Conservation (phyloP, 2,329 filamentous ascomycete species). For the Phaeosphaeriaceae sp. region DNA sequence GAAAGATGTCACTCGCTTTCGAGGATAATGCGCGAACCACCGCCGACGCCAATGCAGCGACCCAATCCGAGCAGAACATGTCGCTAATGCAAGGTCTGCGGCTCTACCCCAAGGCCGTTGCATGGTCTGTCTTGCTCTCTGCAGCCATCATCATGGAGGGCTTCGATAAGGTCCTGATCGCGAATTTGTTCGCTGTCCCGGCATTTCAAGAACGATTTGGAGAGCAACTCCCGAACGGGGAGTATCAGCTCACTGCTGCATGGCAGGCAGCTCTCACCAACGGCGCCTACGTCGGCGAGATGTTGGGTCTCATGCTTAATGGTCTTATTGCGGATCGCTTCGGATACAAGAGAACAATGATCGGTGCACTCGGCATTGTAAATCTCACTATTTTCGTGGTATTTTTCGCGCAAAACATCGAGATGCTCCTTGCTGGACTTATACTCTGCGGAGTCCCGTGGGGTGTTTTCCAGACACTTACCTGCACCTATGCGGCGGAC, state of each 20-base stretch:
- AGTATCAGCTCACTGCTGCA: constrained; percentile 51
- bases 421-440: constrained; percentile 67
- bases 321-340: constrained; percentile 54
- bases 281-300: constrained; percentile 54
- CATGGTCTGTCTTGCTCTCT: constrained; percentile 83
- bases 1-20: constrained; percentile 37
- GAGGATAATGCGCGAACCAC: constrained; percentile 36
- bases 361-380: constrained; percentile 39
- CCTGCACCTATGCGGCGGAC: constrained; percentile 59
- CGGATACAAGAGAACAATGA: constrained; percentile 50
- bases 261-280: constrained; percentile 58
- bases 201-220: constrained; percentile 55
- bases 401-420: constrained; percentile 50
- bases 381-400: constrained; percentile 46
- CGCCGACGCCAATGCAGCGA: constrained; percentile 44
- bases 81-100: constrained; percentile 73
- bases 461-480: constrained; percentile 57
- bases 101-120: constrained; percentile 85
- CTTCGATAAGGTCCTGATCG: constrained; percentile 81
- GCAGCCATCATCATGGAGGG: constrained; percentile 92
- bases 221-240: constrained; percentile 43
- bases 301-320: constrained; percentile 54
- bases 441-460: constrained; percentile 58
- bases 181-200: constrained; percentile 71
- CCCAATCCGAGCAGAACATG: constrained; percentile 57